Conservation (phyloP, 1,139 yeast genomes). For the Sugiyamaella pinicola region DNA sequence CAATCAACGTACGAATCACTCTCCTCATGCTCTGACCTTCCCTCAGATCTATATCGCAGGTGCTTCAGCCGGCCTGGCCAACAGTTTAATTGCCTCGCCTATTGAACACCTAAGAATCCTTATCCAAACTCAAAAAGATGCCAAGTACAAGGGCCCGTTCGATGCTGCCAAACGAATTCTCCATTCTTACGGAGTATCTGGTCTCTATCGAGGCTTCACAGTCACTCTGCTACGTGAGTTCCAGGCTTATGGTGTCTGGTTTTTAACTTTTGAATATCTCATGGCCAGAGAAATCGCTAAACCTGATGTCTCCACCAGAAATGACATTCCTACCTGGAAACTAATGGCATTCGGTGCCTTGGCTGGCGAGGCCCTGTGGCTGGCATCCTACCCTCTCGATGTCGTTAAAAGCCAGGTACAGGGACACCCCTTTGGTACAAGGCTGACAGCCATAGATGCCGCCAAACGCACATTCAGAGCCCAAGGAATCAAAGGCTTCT, state of each 20-base stretch:
- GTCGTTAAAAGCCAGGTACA: slow-evolving; percentile 73
- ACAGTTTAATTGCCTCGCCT: slow-evolving; percentile 70
- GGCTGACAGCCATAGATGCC: slow-evolving; percentile 47
- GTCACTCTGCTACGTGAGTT: slow-evolving; percentile 68
- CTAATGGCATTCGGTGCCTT: slow-evolving; percentile 64
- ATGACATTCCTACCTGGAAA: slow-evolving; percentile 62
- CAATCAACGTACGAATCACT: slow-evolving; percentile 35
- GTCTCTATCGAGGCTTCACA: slow-evolving; percentile 61
- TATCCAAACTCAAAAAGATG: slow-evolving; percentile 58
- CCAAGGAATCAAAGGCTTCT: slow-evolving; percentile 61
- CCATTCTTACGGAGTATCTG: slow-evolving; percentile 51
- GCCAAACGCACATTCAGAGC: slow-evolving; percentile 49
- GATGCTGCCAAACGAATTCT: slow-evolving; percentile 56
- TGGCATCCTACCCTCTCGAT: slow-evolving; percentile 69
- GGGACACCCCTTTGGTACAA: slow-evolving; percentile 55
- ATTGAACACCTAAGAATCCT: slow-evolving; percentile 76
- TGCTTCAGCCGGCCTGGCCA: slow-evolving; percentile 75
- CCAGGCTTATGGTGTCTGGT: slow-evolving; percentile 86
- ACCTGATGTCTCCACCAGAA: slow-evolving; percentile 39
- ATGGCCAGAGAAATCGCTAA: slow-evolving; percentile 42
- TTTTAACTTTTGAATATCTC: slow-evolving; percentile 66
- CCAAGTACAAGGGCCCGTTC: slow-evolving; percentile 48
- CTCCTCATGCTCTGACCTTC: slow-evolving; percentile 44
- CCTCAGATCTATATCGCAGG: slow-evolving; percentile 73
- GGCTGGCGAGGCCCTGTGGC: slow-evolving; percentile 76